Conservation (phyloP, 257 asterid species). For the Salvia miltiorrhiza region DNA sequence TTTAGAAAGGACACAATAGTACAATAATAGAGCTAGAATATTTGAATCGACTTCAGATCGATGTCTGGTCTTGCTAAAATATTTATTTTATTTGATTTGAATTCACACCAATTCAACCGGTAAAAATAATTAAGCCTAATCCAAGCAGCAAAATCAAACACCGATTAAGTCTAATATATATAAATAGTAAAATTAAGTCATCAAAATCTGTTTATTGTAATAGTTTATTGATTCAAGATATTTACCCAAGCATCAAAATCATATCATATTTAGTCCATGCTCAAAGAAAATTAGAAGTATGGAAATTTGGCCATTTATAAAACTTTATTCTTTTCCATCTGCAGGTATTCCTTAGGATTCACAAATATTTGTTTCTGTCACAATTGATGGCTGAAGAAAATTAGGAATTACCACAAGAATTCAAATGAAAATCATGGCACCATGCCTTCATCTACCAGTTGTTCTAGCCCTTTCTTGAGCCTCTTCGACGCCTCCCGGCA, state of each 20-base stretch:
- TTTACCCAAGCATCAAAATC: not conserved
- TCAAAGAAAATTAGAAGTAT: not conserved
- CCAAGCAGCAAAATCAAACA: too few species aligned
- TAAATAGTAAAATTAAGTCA: too few species aligned
- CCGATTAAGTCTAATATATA: too few species aligned
- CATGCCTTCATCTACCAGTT: slow-evolving; percentile 74
- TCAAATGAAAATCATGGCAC: slow-evolving; percentile 37
- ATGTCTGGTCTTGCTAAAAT: not conserved
- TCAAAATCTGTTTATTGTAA: too few species aligned
- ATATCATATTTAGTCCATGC: not conserved
- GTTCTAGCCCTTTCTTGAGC: slow-evolving; percentile 69
- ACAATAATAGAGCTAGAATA: not conserved
- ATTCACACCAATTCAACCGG: too few species aligned
- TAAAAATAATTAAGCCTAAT: too few species aligned
- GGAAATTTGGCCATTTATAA: not conserved
- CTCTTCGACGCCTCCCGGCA: slow-evolving; percentile 67
- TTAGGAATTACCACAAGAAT: not conserved
- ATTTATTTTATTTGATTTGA: not conserved
- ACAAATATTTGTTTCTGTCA: slow-evolving; percentile 18
- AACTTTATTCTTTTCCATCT: slow-evolving; percentile 8
- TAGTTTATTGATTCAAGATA: too few species aligned
- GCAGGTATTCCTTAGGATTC: not conserved
- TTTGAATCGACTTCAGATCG: not conserved
- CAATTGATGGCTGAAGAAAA: slow-evolving; percentile 15
- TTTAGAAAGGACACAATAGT: not conserved